Conservation (phyloP, 176 grass and related monocot genomes). For the Aechmea fasciata region DNA sequence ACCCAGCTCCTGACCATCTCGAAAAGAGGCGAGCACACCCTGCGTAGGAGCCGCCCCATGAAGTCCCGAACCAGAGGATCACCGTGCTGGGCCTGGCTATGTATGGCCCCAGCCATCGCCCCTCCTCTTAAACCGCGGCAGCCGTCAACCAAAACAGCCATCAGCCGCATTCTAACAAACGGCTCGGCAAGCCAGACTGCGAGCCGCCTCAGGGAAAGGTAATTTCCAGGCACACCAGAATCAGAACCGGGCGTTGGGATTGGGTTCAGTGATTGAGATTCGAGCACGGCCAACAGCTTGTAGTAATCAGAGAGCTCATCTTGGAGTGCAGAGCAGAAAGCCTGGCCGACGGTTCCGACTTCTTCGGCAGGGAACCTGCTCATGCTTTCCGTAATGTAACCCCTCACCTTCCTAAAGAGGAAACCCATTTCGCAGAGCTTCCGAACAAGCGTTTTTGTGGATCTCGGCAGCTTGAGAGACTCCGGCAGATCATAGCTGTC, state of each 20-base stretch:
- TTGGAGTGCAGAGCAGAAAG: slow-evolving; percentile 81
- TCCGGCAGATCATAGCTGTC: slow-evolving; percentile 77
- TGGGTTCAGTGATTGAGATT: slow-evolving; percentile 59
- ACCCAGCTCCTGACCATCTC: slow-evolving; percentile 93
- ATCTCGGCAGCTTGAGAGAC: slow-evolving; percentile 63
- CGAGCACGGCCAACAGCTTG: slow-evolving; percentile 68
- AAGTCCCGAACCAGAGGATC: slow-evolving; percentile 83
- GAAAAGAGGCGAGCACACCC: slow-evolving; percentile 87
- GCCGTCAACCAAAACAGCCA: slow-evolving; percentile 79
- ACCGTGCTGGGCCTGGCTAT: slow-evolving; percentile 73
- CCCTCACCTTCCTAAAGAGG: slow-evolving; percentile 75
- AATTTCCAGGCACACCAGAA: slow-evolving; percentile 53
- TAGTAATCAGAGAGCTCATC: slow-evolving; percentile 90
- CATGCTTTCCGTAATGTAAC: slow-evolving; percentile 56
- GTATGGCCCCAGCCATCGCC: slow-evolving; percentile 70
- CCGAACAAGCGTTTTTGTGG: slow-evolving; percentile 68
- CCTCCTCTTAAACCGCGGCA: slow-evolving; percentile 61
- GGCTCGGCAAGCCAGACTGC: slow-evolving; percentile 82
- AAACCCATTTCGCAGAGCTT: slow-evolving; percentile 86
- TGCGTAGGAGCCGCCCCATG: slow-evolving; percentile 60
- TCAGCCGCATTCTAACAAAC: slow-evolving; percentile 67
- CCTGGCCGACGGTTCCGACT: slow-evolving; percentile 67
- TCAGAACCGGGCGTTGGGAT: slow-evolving; percentile 69
- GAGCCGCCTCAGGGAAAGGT: slow-evolving; percentile 72
- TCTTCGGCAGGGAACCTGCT: slow-evolving; percentile 42